Base-by-base conservation (phyloP, 768 basidiomycete species). In the Boletus rubropictus region DNA sequence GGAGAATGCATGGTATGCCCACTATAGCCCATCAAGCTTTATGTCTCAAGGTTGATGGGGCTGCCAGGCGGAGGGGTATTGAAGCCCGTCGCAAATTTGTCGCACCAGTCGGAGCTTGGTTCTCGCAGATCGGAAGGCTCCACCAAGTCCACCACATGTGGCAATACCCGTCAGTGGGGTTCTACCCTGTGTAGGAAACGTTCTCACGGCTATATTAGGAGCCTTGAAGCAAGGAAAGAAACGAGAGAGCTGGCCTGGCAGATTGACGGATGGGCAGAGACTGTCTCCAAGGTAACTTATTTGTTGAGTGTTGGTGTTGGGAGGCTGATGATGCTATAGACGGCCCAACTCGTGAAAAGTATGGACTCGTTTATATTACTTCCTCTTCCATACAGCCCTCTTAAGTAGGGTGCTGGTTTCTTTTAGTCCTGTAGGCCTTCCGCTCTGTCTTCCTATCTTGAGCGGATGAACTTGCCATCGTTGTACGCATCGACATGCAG, bases 71-170 rank as follows among this genome's bases (percentile, higher is more conserved):
- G 51, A 78, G 76, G 62, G 96, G 96, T 9, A 89, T 99, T 39
- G 95, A 98, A 61, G 96, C 96, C 10, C 82, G 96, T 42, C 77
- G 84, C 51, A 82, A 86, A 64, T 87, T 87, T 60, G 84, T 95
- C 45, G 79, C 80, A 48, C 94, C 89, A 36, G 79, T 89, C 11
- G 91, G 89, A 24, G 87, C 88, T n/a, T 92, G 89, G 89, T 94
- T 89, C 69, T 86, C 87, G 46, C 89, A 91, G 65, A 74, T 89
- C 39, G 89, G 89, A 42, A 77, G 85, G 39, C 72, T 90, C 44
- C 86, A 90, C 61, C 79, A 89, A 55, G 95, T 96, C 7, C 89
- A 97, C 63, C 95, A 97, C 69, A 79, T 97, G 70, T 98, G 95
- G 95, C 94, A 97, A 69, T 95, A 95, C 64, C 83, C 84, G 89